Evolutionary conservation across 164 flowering plant species (phyloP), one percentile per base, ranked within the genome.

Genomic region (Vitis labrusca): DNA sequence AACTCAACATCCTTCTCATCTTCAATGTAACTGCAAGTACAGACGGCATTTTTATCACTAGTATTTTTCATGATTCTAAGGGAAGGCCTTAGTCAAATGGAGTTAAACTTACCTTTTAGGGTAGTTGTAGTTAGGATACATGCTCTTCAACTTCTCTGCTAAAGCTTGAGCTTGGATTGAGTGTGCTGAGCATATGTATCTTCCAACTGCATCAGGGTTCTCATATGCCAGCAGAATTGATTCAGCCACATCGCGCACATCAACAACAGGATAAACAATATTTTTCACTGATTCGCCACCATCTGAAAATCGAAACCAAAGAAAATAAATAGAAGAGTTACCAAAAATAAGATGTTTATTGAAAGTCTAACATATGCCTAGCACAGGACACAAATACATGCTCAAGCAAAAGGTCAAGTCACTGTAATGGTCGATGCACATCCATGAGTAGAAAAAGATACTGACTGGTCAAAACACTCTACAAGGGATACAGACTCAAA

Each of bases 171-270:
- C 49, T 6, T 9, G 53, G 52, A 66, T 66, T 0, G 3, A 10
- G 54, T 73, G 58, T 0, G 78, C 8, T 1, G 65, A 47, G 44
- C 84, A 81, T 58, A 81, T 69, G 66, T 71, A 78, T 70, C 82
- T 71, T 27, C 84, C 82, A 12, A 71, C 64, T 23, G 80, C 80
- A 63, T 78, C 73, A 1, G 78, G 74, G 30, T 74, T 78, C 67
- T 79, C 73, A 61, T 74, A 81, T n/a, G 61, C 54, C 58, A 79
- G 60, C 5, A 78, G 30, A 19, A 81, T 32, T 10, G 82, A 82
- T 61, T 71, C 74, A 50, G 80, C 74, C 12, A 69, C 71, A 65
- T 78, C 84, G 9, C 82, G 85, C 13, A 82, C 85, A 58, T 82
- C 85, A 52, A 79, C 79, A 2, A 69, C 23, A n/a, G 3, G n/a